Conservation (phyloP, 1,284 basidiomycete species). For the Exobasidium cylindrosporum region DNA sequence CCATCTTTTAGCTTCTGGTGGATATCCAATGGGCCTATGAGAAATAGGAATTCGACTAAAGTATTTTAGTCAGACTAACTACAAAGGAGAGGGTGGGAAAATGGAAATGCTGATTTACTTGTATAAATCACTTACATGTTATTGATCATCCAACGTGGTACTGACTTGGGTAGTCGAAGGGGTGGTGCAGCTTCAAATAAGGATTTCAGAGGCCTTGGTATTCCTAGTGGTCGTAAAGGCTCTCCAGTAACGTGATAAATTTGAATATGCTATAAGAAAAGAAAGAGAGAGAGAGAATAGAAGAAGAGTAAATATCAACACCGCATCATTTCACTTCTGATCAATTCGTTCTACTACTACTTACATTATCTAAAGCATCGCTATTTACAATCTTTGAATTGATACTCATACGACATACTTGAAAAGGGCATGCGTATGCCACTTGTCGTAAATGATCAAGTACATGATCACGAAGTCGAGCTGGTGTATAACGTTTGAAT, state of each 20-base stretch:
- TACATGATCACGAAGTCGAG: neutral
- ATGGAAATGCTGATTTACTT: too few species aligned
- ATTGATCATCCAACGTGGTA: neutral
- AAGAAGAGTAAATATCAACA: too few species aligned
- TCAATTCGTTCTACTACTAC: too few species aligned
- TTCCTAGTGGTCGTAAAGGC: neutral
- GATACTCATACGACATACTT: neutral
- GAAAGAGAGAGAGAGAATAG: neutral
- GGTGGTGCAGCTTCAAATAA: neutral
- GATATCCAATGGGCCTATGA: neutral
- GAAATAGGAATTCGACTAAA: neutral
- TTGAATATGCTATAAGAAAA: slow-evolving; percentile 1
- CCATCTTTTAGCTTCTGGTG: neutral
- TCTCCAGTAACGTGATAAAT: neutral
- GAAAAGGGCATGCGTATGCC: neutral
- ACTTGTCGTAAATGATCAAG: neutral
- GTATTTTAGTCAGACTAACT: neutral
- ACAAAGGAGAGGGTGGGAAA: too few species aligned
- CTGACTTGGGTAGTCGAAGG: neutral
- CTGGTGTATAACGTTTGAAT: neutral
- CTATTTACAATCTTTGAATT: neutral
- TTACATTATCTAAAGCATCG: neutral
- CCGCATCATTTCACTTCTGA: too few species aligned
- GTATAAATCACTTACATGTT: neutral
- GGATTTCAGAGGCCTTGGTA: neutral